Percentiles rank a stretch among this genome's conserved stretches.
These are phyloP conservation scores for Solanum pinnatisectum DNA, from an alignment of 257 asterid genomes.

Conservation along the genomic window DNA sequence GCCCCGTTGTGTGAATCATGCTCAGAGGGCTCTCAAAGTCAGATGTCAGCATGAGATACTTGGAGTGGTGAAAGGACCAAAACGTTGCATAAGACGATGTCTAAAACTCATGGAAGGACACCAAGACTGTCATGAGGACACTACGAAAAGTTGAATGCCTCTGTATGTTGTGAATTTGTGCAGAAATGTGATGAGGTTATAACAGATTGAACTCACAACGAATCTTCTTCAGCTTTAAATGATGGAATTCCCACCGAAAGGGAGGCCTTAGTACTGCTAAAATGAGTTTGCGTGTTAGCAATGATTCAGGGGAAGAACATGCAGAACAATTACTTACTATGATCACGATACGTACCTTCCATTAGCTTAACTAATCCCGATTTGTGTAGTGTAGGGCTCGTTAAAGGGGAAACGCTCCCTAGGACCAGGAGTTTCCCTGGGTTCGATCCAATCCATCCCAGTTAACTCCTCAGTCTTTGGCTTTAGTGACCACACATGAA, in stretches of 20 bases:
- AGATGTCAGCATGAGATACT: too few species aligned
- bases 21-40: too few species aligned
- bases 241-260: not conserved
- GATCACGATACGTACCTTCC: not conserved
- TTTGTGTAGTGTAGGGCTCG: too few species aligned
- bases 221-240: not conserved
- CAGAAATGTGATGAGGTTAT: not conserved
- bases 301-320: not conserved
- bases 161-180: not conserved
- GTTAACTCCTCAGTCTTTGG: not conserved
- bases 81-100: too few species aligned
- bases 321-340: not conserved
- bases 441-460: not conserved
- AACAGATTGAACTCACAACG: not conserved
- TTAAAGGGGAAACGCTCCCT: not conserved
- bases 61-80: too few species aligned
- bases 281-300: too few species aligned
- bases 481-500: not conserved
- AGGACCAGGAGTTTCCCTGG: not conserved
- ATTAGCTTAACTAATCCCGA: not conserved
- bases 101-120: not conserved
- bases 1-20: too few species aligned
- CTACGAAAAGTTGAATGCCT: not conserved
- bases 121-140: not conserved
- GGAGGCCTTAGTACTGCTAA: not conserved